phyloP scores from a whole-genome alignment of 371 early-diverging fungal genomes.

The Nematocida sp. region DNA sequence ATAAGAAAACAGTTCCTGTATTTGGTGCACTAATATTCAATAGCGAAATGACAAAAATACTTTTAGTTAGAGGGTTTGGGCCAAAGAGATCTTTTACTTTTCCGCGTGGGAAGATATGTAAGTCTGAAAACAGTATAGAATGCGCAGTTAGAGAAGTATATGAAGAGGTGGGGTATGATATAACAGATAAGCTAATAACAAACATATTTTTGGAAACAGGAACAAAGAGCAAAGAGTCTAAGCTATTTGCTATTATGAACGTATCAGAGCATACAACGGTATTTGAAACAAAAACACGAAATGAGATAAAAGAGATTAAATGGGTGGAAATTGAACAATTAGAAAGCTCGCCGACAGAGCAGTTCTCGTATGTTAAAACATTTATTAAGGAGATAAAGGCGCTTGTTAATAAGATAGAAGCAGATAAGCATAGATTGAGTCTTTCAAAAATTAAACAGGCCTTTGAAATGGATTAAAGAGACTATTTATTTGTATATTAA shows the following conservation, averaged over 20 bases:
- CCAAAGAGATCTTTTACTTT: slow-evolving; percentile 84
- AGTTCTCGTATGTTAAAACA: slow-evolving; percentile 34
- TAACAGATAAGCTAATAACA: slow-evolving; percentile 73
- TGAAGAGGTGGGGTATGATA: slow-evolving; percentile 94
- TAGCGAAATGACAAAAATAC: slow-evolving; percentile 75
- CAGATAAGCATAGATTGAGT: slow-evolving; percentile 25
- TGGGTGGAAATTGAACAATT: slow-evolving; percentile 33
- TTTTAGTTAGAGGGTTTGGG: slow-evolving; percentile 85
- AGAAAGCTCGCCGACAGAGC: background rate
- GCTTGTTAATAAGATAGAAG: slow-evolving; percentile 21
- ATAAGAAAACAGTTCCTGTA: slow-evolving; percentile 91
- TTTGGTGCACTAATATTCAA: slow-evolving; percentile 96
- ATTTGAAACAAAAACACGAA: slow-evolving; percentile 82
- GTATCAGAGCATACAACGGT: slow-evolving; percentile 76
- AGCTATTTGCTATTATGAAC: slow-evolving; percentile 82
- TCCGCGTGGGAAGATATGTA: slow-evolving; percentile 96
- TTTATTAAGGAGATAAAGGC: slow-evolving; percentile 44
- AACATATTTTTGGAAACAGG: slow-evolving; percentile 46
- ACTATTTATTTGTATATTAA: background rate
- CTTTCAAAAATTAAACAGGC: slow-evolving; percentile 26
- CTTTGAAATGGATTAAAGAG: slow-evolving; percentile 7
- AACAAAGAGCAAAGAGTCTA: slow-evolving; percentile 74
- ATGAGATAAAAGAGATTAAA: slow-evolving; percentile 78
- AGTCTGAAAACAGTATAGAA: slow-evolving; percentile 80
- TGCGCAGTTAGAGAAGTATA: slow-evolving; percentile 90